Evolutionary conservation across 2,329 filamentous ascomycete genomes (phyloP).

Genomic region (Neocatenulostroma microsporum): DNA sequence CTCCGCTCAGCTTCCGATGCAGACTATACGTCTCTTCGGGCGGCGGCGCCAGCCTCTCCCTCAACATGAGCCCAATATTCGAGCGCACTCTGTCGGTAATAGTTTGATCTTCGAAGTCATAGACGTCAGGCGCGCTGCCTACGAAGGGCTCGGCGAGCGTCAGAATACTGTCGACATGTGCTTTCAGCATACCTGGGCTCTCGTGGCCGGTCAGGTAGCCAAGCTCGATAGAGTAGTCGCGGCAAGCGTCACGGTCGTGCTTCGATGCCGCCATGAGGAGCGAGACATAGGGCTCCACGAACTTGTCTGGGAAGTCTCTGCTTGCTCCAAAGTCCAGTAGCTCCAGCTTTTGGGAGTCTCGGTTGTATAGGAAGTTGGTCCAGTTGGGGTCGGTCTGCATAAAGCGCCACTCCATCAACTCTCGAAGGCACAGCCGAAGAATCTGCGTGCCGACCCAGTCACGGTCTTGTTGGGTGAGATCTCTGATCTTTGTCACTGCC

Average conservation of each 20-base stretch:
- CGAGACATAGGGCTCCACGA: conserved; percentile 70
- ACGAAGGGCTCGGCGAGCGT: conserved; percentile 90
- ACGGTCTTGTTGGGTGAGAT: conserved; percentile 71
- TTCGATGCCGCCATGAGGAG: conserved; percentile 73
- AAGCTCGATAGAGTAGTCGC: conserved; percentile 24
- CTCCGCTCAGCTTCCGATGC: conserved; percentile 90
- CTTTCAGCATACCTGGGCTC: conserved; percentile 75
- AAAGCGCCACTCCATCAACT: conserved; percentile 89
- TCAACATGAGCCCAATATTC: conserved; percentile 87
- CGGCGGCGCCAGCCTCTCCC: conserved; percentile 78
- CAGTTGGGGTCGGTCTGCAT: conserved; percentile 99
- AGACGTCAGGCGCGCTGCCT: conserved; percentile 65
- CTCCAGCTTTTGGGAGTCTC: conserved; percentile 60
- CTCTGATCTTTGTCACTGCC: conserved; percentile 68
- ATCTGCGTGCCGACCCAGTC: conserved; percentile 97
- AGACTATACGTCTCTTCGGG: conserved; percentile 96
- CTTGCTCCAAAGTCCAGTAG: conserved; percentile 93
- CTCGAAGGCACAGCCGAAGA: conserved; percentile 80
- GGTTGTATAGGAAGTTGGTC: conserved; percentile 96
- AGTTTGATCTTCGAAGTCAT: conserved; percentile 90
- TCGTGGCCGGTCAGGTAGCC: conserved; percentile 93
- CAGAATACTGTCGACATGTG: conserved; percentile 76
- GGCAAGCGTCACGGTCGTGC: conserved; percentile 27
- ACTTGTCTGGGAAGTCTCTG: conserved; percentile 71
- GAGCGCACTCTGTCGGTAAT: conserved; percentile 88